Evolutionary conservation across 2,329 filamentous ascomycete species (phyloP), one percentile per base, ranked within the genome.

Genomic region (Pyrenophora teres): DNA sequence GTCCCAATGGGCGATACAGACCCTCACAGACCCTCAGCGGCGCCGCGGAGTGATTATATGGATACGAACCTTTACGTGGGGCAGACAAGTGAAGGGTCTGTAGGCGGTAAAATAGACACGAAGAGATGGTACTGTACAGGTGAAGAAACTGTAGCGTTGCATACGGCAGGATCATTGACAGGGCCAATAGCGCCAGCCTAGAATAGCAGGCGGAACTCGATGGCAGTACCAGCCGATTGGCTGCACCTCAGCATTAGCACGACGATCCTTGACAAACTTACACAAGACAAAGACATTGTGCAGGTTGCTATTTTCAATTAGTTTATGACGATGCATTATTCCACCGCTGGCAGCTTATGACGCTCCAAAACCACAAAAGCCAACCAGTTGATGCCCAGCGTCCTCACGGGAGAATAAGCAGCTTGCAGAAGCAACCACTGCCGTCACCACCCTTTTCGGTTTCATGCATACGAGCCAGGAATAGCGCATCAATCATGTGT

Each of bases 141-240:
- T 40, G 44, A 50, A 54, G 44, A 46, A 52, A 47, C 46, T 40
- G 43, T 51, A 43, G 46, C 41, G 50, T 45, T 36, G 55, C 46
- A 47, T 46, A 53, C 44, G 42, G 45, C 49, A 57, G 52, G 42
- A 59, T 63, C 52, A 58, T 55, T 49, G 57, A 59, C 51, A 51
- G 45, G 45, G 48, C 41, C 46, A 50, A 46, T 33, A 27, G 45
- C 54, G 37, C 52, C 45, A 57, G 18, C 54, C 39, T 27, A 16
- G 39, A 57, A 37, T 35, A 46, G 54, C 35, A 57, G 52, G 57
- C 46, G 56, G 50, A 46, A 48, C 37, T 40, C 40, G 7, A 27
- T 31, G 57, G 57, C 54, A 56, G 23, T 46, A 51, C 25, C 13
- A 38, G 21, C 49, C 38, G 43, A 60, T 60, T 58, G 57, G 57